Base-by-base conservation (phyloP, 2,329 filamentous ascomycete genomes). In the Claviceps humidiphila region DNA sequence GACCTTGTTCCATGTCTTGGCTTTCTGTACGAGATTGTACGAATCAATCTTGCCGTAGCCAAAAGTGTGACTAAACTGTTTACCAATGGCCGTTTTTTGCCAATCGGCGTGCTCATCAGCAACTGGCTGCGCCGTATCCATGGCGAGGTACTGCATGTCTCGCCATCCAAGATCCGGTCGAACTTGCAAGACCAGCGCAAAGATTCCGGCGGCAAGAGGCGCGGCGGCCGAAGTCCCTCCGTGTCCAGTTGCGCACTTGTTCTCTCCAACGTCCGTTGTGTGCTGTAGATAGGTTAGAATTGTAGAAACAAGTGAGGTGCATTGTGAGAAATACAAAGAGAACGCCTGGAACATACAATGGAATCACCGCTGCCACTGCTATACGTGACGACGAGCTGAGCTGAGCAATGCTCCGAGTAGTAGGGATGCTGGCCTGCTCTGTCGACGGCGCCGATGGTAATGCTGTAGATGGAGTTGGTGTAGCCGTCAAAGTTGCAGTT, bases 401-500 rank as follows among this genome's bases (percentile, higher is more conserved):
- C 93, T 3, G 91, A 96, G 71, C 93, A 98, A 56, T 88, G 85
- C 68, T 98, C 93, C 0, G 91, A 96, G 68, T 98, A 98, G 66
- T 91, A 93, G 0, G 93, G 90, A 64, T 97, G 91, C n/a, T 79
- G 69, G 41, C 91, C 90, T 58, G 85, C 82, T 54, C 88, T 78
- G 65, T 96, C 90, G 56, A 98, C 85, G 38, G 91, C 91, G 40
- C 93, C 93, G 17, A 98, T 89, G 0, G 90, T 95, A 60, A 98
- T 93, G 66, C 89, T 96, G 75, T 97, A 98, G 61, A 98, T 98
- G 65, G 90, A 96, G 73, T 98, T 98, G 54, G 93, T 98, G 70
- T 98, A 98, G 41, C 93, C 93, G 64, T 98, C 93, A 66, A 98
- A 98, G 67, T 98, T 98, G 77, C 93, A 98, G 69, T 98, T 97